phyloP scores from a whole-genome alignment of 371 early-diverging fungal species.

The Mucor plumbeus region DNA sequence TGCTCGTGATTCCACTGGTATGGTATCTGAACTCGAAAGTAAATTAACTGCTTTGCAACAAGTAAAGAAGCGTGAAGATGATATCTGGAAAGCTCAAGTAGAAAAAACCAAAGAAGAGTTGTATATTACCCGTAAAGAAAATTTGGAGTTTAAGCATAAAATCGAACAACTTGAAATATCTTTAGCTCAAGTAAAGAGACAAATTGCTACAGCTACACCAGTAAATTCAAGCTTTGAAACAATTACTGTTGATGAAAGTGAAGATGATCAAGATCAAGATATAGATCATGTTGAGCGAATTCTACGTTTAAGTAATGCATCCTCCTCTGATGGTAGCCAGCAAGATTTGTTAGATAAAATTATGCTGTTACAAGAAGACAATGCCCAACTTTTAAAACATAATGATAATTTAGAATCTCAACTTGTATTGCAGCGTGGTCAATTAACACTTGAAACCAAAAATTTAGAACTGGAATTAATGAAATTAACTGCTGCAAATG shows the following conservation, averaged over 20 bases:
- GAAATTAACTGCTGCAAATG: conserved; percentile 53
- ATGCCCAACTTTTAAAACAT: conserved; percentile 38
- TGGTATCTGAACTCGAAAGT: conserved; percentile 34
- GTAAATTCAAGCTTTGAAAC: neutral
- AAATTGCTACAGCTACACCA: neutral
- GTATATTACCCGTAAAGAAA: conserved; percentile 13
- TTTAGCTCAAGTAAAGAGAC: conserved; percentile 7
- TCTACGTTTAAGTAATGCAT: neutral
- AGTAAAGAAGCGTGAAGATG: conserved; percentile 24
- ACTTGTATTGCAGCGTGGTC: conserved; percentile 44
- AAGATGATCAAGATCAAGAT: conserved; percentile 6
- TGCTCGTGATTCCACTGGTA: conserved; percentile 30
- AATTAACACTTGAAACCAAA: conserved; percentile 44
- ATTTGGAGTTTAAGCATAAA: conserved; percentile 2
- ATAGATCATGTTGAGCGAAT: neutral
- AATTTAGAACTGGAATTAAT: conserved; percentile 49
- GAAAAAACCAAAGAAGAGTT: conserved; percentile 18
- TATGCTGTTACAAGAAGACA: conserved; percentile 40
- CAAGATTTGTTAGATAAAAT: conserved; percentile 34
- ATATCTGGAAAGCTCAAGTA: conserved; percentile 16
- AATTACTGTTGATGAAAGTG: neutral
- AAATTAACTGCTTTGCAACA: conserved; percentile 23
- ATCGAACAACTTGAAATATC: conserved; percentile 15
- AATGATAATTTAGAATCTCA: conserved; percentile 49
- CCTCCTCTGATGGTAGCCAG: conserved; percentile 6